These are phyloP conservation scores for Candida xiaguanensis DNA, from an alignment of 805 yeast species.

Conservation along the genomic window DNA sequence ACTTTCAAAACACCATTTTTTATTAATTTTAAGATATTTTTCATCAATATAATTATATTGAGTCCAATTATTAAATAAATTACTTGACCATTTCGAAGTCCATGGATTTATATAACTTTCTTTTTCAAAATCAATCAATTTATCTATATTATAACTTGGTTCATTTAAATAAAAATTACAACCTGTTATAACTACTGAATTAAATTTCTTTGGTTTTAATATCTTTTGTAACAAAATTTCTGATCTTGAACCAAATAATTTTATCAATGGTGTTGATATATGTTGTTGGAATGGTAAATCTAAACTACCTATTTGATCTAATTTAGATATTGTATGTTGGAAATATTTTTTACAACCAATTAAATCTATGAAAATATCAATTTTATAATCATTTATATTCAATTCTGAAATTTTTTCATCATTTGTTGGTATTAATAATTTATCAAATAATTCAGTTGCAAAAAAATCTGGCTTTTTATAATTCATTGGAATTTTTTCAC, in stretches of 20 bases:
- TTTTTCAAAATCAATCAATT: constrained; percentile 13
- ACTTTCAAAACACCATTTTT: constrained; percentile 34
- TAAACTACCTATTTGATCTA: constrained; percentile 25
- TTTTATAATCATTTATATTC: constrained; percentile 23
- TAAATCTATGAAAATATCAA: constrained; percentile 37
- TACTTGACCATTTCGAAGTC: constrained; percentile 31
- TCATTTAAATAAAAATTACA: constrained; percentile 27
- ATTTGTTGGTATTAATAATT: constrained; percentile 17
- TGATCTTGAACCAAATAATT: constrained; percentile 22
- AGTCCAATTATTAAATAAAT: constrained; percentile 25
- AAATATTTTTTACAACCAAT: constrained; percentile 37
- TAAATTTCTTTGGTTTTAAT: constrained; percentile 28
- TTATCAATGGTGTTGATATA: constrained; percentile 9
- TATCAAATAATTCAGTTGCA: constrained; percentile 34
- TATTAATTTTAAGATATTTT: constrained; percentile 21
- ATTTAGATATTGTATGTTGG: constrained; percentile 25
- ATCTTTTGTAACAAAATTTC: constrained; percentile 33
- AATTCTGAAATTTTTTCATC: constrained; percentile 14
- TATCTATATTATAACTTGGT: constrained; percentile 35
- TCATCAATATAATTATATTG: constrained; percentile 35
- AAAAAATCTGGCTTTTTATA: constrained; percentile 37
- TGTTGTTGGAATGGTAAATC: constrained; percentile 25
- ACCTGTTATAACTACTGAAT: constrained; percentile 31
- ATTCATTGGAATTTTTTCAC: constrained; percentile 29
- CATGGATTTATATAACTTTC: constrained; percentile 29